These are phyloP conservation scores for Exophiala mesophila DNA, from an alignment of 2,329 filamentous ascomycete species.

Conservation along the genomic window DNA sequence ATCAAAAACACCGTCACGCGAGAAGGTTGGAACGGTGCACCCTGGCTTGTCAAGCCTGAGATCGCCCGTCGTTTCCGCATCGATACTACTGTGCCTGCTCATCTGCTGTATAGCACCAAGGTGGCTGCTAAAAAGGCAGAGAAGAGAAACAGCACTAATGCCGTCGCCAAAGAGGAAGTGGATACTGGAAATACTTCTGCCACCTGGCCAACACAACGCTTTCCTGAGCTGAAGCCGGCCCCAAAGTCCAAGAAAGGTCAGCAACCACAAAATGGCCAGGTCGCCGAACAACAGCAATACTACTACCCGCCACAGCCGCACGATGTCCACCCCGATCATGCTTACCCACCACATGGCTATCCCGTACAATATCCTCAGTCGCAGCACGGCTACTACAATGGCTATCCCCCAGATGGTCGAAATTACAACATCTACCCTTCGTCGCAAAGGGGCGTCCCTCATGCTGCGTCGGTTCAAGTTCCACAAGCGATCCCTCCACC, in stretches of 20 bases:
- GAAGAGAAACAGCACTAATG: slow-evolving; percentile 61
- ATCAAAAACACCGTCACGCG: slow-evolving; percentile 91
- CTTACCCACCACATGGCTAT: slow-evolving; percentile 26
- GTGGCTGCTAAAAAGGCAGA: slow-evolving; percentile 71
- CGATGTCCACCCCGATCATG: slow-evolving; percentile 6
- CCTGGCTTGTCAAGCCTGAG: slow-evolving; percentile 87
- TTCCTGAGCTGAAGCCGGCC: slow-evolving; percentile 70
- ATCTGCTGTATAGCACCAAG: slow-evolving; percentile 76
- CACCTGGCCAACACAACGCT: slow-evolving; percentile 48
- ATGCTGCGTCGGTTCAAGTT: slow-evolving; percentile 8
- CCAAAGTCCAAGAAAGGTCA: slow-evolving; percentile 52
- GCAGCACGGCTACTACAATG: not conserved
- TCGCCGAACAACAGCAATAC: slow-evolving; percentile 48
- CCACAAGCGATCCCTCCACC: slow-evolving; percentile 52
- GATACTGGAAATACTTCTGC: slow-evolving; percentile 48
- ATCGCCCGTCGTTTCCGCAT: slow-evolving; percentile 82
- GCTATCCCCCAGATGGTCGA: slow-evolving; percentile 7
- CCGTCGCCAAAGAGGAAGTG: slow-evolving; percentile 29
- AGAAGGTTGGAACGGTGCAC: slow-evolving; percentile 92
- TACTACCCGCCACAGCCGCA: slow-evolving; percentile 30
- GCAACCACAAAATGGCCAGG: slow-evolving; percentile 10
- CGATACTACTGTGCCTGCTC: slow-evolving; percentile 75
- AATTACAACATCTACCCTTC: not conserved
- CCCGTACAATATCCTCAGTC: slow-evolving; percentile 24
- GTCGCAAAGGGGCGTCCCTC: slow-evolving; percentile 2